phyloP scores from a whole-genome alignment of 306 rosid genomes.

The Hylodesmum podocarpum region DNA sequence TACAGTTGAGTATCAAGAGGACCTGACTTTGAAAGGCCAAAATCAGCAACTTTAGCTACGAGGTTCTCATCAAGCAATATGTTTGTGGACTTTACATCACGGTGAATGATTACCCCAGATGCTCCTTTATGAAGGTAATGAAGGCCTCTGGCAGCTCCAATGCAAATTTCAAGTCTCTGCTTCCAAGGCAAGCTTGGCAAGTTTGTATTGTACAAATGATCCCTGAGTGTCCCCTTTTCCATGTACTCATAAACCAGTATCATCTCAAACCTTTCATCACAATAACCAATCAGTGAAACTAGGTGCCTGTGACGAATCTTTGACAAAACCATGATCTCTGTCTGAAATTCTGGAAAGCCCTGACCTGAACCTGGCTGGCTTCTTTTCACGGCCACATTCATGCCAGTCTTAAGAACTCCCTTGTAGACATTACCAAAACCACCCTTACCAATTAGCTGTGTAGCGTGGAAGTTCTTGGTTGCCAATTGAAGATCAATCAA shows the following conservation, averaged over 20 bases:
- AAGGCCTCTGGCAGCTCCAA: constrained; percentile 55
- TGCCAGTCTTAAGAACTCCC: constrained; percentile 41
- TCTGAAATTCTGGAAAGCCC: constrained; percentile 45
- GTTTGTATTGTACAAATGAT: constrained; percentile 33
- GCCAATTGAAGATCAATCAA: constrained; percentile 42
- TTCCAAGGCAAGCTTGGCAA: constrained; percentile 43
- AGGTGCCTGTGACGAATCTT: constrained; percentile 52
- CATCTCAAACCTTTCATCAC: constrained; percentile 53
- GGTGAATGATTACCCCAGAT: constrained; percentile 51
- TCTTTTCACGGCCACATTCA: constrained; percentile 47
- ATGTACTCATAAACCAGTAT: constrained; percentile 51
- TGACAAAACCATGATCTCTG: constrained; percentile 49
- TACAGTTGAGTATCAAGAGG: constrained; percentile 37
- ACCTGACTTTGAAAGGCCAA: constrained; percentile 55
- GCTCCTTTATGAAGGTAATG: constrained; percentile 54
- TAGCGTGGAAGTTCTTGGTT: constrained; percentile 34
- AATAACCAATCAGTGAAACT: constrained; percentile 53
- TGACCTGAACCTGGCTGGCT: constrained; percentile 45
- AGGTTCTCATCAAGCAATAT: constrained; percentile 50
- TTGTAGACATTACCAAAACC: constrained; percentile 54
- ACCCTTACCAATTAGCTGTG: constrained; percentile 42
- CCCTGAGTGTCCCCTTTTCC: constrained; percentile 53
- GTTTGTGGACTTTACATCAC: constrained; percentile 54
- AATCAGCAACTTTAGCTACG: constrained; percentile 62
- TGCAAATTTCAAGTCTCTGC: constrained; percentile 57